Base-by-base conservation (phyloP, 2,329 filamentous ascomycete genomes). In the Aspergillus novofumigatus region DNA sequence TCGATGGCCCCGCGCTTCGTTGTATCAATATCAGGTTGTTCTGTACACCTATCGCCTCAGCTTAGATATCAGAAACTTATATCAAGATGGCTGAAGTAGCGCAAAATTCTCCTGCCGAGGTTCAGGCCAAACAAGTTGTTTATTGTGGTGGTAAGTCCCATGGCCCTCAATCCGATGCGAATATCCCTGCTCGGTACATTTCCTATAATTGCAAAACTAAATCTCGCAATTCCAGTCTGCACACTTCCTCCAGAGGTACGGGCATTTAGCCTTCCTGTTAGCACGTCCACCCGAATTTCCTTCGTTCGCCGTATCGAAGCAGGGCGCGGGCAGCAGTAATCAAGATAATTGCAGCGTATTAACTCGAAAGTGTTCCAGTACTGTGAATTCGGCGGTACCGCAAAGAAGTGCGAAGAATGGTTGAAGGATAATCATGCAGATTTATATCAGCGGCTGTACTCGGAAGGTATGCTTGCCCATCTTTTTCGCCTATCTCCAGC, bases 401-500 rank as follows among this genome's bases (percentile, higher is more conserved):
- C 89, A 25, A 96, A 92, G 78, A 99, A 97, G 79, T 99, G 94
- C 79, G 89, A 93, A 76, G 92, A 97, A 75, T 99, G 94, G 94
- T 86, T 99, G 21, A 80, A 91, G 69, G 84, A 87, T 63, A 83
- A 86, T 63, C 83, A 96, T 67, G 84, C 86, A 3, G 81, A 83
- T 49, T 79, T 97, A 73, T 95, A 96, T 76, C 76, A 84, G 60
- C 80, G 81, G 67, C 83, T 99, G 75, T 97, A 96, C 83, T 96
- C 92, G 51, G 83, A 89, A 76, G 91, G 92, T 93, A 79, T 51
- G 28, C 52, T 44, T 49, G 25, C 20, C 41, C 32, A 23, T 26
- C 10, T 21, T 48, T 44, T n/a, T 9, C 28, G 26, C n/a, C 6
- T 48, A n/a, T 29, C 29, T 4, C 20, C 3, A 21, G 28, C 11